A percentile compares a stretch with the other conserved stretches of the same genome.
These are phyloP conservation scores for Zygotorulaspora chibaensis DNA, from an alignment of 805 yeast species.

Conservation along the genomic window DNA sequence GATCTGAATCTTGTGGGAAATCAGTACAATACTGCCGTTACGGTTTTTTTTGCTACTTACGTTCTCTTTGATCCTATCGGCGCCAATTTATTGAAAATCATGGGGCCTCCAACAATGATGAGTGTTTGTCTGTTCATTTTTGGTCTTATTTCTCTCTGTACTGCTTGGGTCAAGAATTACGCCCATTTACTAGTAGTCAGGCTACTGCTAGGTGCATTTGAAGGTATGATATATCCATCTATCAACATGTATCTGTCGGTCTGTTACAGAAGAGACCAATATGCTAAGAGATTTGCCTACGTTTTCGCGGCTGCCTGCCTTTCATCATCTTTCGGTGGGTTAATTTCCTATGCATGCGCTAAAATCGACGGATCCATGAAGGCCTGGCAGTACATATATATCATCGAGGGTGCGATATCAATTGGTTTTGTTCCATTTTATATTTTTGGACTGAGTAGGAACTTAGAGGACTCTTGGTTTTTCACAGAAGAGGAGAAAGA, in stretches of 20 bases:
- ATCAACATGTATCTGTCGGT: slow-evolving; percentile 45
- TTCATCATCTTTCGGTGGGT: slow-evolving; percentile 56
- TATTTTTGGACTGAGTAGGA: slow-evolving; percentile 40
- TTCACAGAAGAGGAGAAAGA: slow-evolving; percentile 40
- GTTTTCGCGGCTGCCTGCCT: slow-evolving; percentile 51
- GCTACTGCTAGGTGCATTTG: slow-evolving; percentile 49
- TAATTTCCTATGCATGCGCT: slow-evolving; percentile 45
- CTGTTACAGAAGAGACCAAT: slow-evolving; percentile 46
- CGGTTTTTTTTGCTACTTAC: slow-evolving; percentile 46
- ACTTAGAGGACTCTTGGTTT: slow-evolving; percentile 38
- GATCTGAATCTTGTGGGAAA: slow-evolving; percentile 38
- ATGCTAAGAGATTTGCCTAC: slow-evolving; percentile 45
- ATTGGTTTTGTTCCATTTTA: slow-evolving; percentile 37
- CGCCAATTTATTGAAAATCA: slow-evolving; percentile 37
- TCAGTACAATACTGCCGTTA: slow-evolving; percentile 43
- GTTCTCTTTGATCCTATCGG: slow-evolving; percentile 38
- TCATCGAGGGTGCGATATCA: slow-evolving; percentile 48
- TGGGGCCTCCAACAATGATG: slow-evolving; percentile 38
- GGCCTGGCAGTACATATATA: slow-evolving; percentile 50
- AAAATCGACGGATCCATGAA: slow-evolving; percentile 39
- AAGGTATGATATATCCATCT: slow-evolving; percentile 49
- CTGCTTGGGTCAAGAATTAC: slow-evolving; percentile 41
- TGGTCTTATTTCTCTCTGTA: slow-evolving; percentile 42
- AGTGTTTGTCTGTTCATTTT: slow-evolving; percentile 32
- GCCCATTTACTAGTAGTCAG: slow-evolving; percentile 44